Percentiles rank a stretch among this genome's conserved stretches.
phyloP scores from a whole-genome alignment of 163 green algal species.

The Volvox carteri region DNA sequence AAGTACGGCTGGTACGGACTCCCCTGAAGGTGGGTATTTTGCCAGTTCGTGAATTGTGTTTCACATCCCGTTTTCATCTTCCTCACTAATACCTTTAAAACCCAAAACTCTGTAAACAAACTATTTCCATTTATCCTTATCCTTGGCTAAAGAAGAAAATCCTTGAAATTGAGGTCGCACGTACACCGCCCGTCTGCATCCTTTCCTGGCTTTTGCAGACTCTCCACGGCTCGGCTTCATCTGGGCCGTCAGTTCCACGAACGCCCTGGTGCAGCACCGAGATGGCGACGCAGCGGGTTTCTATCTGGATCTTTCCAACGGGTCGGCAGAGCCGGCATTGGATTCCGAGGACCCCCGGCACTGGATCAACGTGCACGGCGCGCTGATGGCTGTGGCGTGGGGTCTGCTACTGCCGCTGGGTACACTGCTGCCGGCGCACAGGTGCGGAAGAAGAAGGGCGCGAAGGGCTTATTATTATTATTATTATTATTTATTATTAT shows the following conservation, averaged over 20 bases:
- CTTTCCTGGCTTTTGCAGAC: background rate
- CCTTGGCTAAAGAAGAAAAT: too few relatives aligned
- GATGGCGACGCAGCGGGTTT: conserved; percentile 4
- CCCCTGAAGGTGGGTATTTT: background rate
- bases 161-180: too few relatives aligned
- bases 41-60: background rate
- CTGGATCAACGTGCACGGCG: conserved; percentile 58
- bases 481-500: too few relatives aligned
- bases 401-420: conserved; percentile 56
- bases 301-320: background rate
- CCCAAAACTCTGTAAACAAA: background rate
- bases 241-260: background rate
- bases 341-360: background rate
- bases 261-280: conserved; percentile 10
- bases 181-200: background rate
- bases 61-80: background rate
- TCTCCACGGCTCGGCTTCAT: background rate
- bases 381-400: conserved; percentile 53
- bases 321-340: background rate
- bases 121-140: too few relatives aligned
- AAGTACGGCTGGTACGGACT: background rate
- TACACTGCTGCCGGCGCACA: conserved; percentile 47
- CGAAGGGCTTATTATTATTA: too few relatives aligned
- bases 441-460: too few relatives aligned
- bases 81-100: background rate